Base-by-base conservation (phyloP, 192 early-diverging fungal species). In the Piromyces sp. region DNA sequence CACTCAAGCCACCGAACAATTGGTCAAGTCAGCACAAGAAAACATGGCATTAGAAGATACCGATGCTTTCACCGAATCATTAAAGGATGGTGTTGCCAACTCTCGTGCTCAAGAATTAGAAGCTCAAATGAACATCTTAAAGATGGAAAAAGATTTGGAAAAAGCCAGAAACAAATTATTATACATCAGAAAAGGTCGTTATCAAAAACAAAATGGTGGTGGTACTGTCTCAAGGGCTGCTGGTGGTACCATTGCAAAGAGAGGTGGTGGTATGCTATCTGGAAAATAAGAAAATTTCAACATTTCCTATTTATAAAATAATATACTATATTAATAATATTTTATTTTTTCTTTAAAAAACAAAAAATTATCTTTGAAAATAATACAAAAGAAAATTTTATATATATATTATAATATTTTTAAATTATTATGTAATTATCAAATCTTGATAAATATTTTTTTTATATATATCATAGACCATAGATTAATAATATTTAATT, bases 81-180 rank as follows among this genome's bases (percentile, higher is more conserved):
- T 81, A 78, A 78, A 42, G 81, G 30, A 30, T 6, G 29, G 33
- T 14, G 29, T 81, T 22, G 81, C 80, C 19, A 82, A 30, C 37
- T 31, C 30, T 82, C 80, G 17, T 80, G 81, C 30, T 30, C 29
- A 26, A 38, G 30, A 31, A 51, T 78, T 91, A 87, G 88, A 91
- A 80, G 89, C 89, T 7, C 88, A 90, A 79, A 84, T 91, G 78
- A 84, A 82, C 7, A 87, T 91, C 29, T 80, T 91, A 80, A 87
- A 86, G 83, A 88, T 91, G 88, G 90, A 91, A 84, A 88, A 87
- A 81, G 90, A 91, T 83, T 84, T 91, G 17, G 88, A 90, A 81
- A 82, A 82, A 79, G 90, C 90, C 28, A 30, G 90, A 30, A 79
- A 82, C 37, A 86, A 85, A 33, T 84, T 91, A 28, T 87, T 89